Percentiles rank a stretch among this genome's conserved stretches.
phyloP scores from a whole-genome alignment of 176 grass and related monocot genomes.

The Stipa capillata region DNA sequence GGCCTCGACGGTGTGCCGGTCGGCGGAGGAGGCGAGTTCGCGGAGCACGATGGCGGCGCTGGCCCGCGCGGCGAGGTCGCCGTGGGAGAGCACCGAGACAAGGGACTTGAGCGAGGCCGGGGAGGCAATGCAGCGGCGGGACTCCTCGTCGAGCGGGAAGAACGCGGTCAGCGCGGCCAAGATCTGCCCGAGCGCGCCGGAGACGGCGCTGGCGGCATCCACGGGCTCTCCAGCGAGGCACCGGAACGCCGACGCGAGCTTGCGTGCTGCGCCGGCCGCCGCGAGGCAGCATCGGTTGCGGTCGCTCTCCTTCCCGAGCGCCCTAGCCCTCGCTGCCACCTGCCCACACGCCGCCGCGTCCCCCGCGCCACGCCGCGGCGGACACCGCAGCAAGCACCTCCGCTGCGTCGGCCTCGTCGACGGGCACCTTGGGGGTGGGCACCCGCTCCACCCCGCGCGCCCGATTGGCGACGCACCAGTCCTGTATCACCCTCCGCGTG shows the following conservation, averaged over 20 bases:
- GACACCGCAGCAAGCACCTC: constrained; percentile 23
- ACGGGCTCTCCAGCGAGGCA: constrained; percentile 16
- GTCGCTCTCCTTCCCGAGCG: constrained; percentile 55
- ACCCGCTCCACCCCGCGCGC: constrained; percentile 44
- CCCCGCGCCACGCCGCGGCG: constrained; percentile 24
- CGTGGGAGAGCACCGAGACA: constrained; percentile 21
- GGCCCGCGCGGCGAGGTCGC: constrained; percentile 20
- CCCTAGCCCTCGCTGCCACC: constrained; percentile 10
- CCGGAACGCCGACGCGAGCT: constrained; percentile 21
- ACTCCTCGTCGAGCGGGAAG: constrained; percentile 52
- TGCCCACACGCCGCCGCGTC: constrained; percentile 14
- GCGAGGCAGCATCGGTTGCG: constrained; percentile 30
- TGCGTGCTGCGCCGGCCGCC: constrained; percentile 10
- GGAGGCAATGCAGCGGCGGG: constrained; percentile 35
- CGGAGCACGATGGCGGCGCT: constrained; percentile 38
- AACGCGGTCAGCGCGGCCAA: constrained; percentile 40
- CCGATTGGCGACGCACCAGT: constrained; percentile 72
- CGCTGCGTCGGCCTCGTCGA: constrained; percentile 19
- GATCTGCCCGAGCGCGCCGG: constrained; percentile 31
- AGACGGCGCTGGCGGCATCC: neutral
- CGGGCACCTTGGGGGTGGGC: constrained; percentile 59
- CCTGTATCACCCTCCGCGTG: constrained; percentile 68
- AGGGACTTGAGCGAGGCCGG: constrained; percentile 31
- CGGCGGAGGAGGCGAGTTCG: constrained; percentile 30
- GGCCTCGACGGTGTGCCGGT: constrained; percentile 9